These are phyloP conservation scores for Lodderomyces beijingensis DNA, from an alignment of 1,139 yeast species.

Conservation along the genomic window DNA sequence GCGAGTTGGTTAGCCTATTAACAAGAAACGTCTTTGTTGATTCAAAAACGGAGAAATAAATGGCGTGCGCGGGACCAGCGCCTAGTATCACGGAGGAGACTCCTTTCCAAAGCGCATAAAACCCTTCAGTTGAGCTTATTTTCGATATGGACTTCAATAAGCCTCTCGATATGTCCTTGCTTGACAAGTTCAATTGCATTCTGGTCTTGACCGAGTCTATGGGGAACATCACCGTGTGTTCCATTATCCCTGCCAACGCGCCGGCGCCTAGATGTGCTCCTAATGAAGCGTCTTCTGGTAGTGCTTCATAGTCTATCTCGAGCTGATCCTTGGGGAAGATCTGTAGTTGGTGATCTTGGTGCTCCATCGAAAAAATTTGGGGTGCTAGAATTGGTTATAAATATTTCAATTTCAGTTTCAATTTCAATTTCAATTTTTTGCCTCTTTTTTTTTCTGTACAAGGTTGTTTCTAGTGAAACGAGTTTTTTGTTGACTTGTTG, in stretches of 20 bases:
- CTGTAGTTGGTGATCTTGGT: slow-evolving; percentile 15
- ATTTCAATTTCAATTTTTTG: too few species aligned
- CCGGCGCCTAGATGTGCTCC: slow-evolving; percentile 85
- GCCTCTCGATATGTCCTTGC: slow-evolving; percentile 33
- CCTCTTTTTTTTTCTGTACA: too few species aligned
- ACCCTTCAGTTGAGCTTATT: slow-evolving; percentile 88
- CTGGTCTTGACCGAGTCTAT: slow-evolving; percentile 93
- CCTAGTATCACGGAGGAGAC: slow-evolving; percentile 90
- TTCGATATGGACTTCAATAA: slow-evolving; percentile 61
- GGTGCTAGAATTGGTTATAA: too few species aligned
- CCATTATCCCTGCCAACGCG: slow-evolving; percentile 98
- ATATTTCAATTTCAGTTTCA: too few species aligned
- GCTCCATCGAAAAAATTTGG: too few species aligned
- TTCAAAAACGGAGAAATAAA: slow-evolving; percentile 95
- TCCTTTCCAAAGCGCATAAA: slow-evolving; percentile 89
- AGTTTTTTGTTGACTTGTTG: too few species aligned
- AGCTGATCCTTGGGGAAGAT: slow-evolving; percentile 24
- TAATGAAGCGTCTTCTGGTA: slow-evolving; percentile 84
- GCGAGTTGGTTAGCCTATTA: slow-evolving; percentile 32
- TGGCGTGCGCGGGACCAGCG: slow-evolving; percentile 99
- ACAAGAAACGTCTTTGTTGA: slow-evolving; percentile 62
- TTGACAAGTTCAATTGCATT: slow-evolving; percentile 70
- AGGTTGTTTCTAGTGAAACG: too few species aligned
- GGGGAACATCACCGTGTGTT: slow-evolving; percentile 95
- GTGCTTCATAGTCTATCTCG: slow-evolving; percentile 82